Evolutionary conservation across 2,329 filamentous ascomycete species (phyloP), one percentile per base, ranked within the genome.

Genomic region (Sclerotinia minor): DNA sequence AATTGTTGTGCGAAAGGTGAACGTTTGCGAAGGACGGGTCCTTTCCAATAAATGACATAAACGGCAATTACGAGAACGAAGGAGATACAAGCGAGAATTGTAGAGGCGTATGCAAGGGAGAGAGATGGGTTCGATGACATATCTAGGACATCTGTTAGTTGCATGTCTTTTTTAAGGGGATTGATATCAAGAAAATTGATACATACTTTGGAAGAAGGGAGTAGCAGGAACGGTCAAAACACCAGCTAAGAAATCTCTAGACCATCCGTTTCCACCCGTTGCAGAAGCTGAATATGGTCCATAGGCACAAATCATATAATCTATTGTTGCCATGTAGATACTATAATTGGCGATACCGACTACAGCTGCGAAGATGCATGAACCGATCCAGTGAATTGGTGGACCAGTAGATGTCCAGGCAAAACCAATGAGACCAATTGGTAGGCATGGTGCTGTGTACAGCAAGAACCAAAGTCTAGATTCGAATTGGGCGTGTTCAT

Each of bases 251-350:
- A 92, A 88, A 75, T 92, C 90, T 71, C 90, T 84, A 3, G 89
- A 84, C 79, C 89, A 92, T 1, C 89, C 90, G 71, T 92, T 92
- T 26, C 90, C 90, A 52, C 90, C 90, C 0, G 90, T 92, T 0
- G 90, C 90, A 0, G 89, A 91, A 1, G 90, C 89, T 2, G 89
- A 86, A 76, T 91, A 92, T 0, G 86, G 86, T 0, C 90, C 90
- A 73, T 92, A 92, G 0, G 89, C 87, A 68, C 87, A 88, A 47
- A 92, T 85, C 85, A 92, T 91, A 79, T 92, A 92, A 77, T 92
- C 88, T 71, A 92, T 90, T 1, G 89, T 91, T 1, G 89, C 87
- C 86, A 91, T 90, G 79, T 92, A 92, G 68, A 91, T 91, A 54
- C 68, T 71, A 53, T 89, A 90, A 74, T 92, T 92, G 67, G 89